Conservation (phyloP, 768 basidiomycete genomes). For the Dentipellis fragilis region DNA sequence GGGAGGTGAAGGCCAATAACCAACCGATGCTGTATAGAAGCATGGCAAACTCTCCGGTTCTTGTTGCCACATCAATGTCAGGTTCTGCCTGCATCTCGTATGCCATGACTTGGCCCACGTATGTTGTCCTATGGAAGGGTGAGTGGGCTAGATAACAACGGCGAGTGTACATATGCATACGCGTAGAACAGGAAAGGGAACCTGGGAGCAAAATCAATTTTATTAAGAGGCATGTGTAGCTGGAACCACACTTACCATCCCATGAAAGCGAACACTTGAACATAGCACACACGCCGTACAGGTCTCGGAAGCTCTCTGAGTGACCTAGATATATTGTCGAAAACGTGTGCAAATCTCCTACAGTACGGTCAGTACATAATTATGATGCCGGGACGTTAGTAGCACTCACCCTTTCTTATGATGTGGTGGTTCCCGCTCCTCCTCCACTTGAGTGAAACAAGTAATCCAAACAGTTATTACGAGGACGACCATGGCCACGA, state of each 20-base stretch:
- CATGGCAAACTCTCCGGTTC: slow-evolving; percentile 83
- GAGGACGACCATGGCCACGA: slow-evolving; percentile 74
- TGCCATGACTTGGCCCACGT: slow-evolving; percentile 91
- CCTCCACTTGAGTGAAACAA: slow-evolving; percentile 77
- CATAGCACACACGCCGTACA: slow-evolving; percentile 82
- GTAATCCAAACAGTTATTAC: slow-evolving; percentile 80
- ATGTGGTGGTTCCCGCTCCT: slow-evolving; percentile 41
- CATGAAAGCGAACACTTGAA: slow-evolving; percentile 95
- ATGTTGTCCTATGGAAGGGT: slow-evolving; percentile 58
- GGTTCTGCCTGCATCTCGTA: slow-evolving; percentile 65
- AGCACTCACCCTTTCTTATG: slow-evolving; percentile 23
- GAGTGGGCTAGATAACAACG: slow-evolving; percentile 1
- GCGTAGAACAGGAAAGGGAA: slow-evolving; percentile 94
- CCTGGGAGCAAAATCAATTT: slow-evolving; percentile 28
- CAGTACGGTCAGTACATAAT: slow-evolving; percentile 6
- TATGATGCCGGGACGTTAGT: not conserved
- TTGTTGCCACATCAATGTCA: slow-evolving; percentile 72
- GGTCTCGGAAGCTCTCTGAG: slow-evolving; percentile 70
- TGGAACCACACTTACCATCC: slow-evolving; percentile 54
- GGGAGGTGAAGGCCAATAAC: slow-evolving; percentile 14
- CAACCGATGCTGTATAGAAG: slow-evolving; percentile 82
- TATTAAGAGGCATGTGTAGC: not conserved
- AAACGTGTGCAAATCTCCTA: slow-evolving; percentile 60
- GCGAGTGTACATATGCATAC: slow-evolving; percentile 29
- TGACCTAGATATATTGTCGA: slow-evolving; percentile 69